These are phyloP conservation scores for Gymnopilus junonius DNA, from an alignment of 768 basidiomycete genomes.

Conservation along the genomic window DNA sequence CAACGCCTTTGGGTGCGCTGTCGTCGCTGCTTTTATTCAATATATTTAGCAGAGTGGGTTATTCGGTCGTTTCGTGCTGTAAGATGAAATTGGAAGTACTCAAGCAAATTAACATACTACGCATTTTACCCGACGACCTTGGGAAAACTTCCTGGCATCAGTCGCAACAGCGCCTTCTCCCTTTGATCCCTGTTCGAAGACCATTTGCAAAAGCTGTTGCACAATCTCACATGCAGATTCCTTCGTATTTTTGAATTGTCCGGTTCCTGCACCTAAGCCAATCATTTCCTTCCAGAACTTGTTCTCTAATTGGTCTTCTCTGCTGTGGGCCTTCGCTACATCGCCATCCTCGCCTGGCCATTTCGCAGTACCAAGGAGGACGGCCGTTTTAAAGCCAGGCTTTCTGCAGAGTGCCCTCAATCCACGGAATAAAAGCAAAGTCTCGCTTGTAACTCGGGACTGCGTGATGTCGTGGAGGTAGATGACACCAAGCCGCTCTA, in stretches of 20 bases:
- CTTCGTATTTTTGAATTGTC: background rate
- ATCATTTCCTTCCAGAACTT: background rate
- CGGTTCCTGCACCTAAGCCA: background rate
- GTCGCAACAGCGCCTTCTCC: too few relatives aligned
- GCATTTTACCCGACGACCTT: too few relatives aligned
- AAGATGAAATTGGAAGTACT: too few relatives aligned
- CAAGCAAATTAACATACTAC: too few relatives aligned
- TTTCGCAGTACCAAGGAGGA: background rate
- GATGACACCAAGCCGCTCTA: background rate
- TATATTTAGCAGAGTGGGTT: too few relatives aligned
- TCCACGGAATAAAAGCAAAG: background rate
- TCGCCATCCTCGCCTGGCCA: background rate
- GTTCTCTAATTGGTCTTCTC: background rate
- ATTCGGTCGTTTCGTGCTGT: too few relatives aligned
- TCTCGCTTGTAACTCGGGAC: background rate
- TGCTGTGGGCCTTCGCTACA: background rate
- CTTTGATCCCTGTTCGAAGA: background rate
- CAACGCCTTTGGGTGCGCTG: too few relatives aligned
- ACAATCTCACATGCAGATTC: background rate
- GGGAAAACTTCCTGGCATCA: too few relatives aligned
- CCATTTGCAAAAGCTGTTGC: background rate
- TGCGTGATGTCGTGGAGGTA: background rate
- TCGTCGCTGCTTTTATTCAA: too few relatives aligned
- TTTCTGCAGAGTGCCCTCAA: background rate
- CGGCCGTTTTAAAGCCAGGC: background rate